Conservation (phyloP, 176 grass and related monocot species). For the Tillandsia fasciculata region DNA sequence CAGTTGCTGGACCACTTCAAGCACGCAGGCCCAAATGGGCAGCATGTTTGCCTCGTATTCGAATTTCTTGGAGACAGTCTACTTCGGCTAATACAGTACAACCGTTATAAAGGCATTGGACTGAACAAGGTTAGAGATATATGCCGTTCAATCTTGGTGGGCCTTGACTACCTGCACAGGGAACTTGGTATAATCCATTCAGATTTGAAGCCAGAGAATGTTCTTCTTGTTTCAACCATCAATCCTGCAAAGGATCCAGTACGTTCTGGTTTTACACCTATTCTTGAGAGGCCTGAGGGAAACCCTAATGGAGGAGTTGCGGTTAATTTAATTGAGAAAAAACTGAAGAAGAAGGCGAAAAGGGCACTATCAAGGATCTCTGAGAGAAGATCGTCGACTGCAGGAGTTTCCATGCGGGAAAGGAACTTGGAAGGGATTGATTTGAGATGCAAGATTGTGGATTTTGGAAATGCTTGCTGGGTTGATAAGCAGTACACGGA, state of each 20-base stretch:
- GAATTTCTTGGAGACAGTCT: conserved; percentile 98
- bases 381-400: conserved; percentile 59
- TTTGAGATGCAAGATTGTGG: conserved; percentile 90
- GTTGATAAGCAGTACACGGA: conserved; percentile 79
- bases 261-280: conserved; percentile 57
- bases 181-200: conserved; percentile 92
- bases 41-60: conserved; percentile 87
- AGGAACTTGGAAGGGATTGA: conserved; percentile 87
- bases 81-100: conserved; percentile 81
- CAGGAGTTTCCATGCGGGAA: conserved; percentile 31
- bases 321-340: conserved; percentile 71
- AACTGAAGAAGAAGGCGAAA: conserved; percentile 75
- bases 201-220: conserved; percentile 86
- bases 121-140: conserved; percentile 53
- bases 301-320: conserved; percentile 49
- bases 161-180: conserved; percentile 85
- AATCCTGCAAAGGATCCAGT: conserved; percentile 84
- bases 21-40: conserved; percentile 80
- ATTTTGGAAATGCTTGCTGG: conserved; percentile 98
- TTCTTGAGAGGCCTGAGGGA: conserved; percentile 76
- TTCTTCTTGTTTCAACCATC: conserved; percentile 83
- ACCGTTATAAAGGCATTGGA: conserved; percentile 89
- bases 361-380: conserved; percentile 83
- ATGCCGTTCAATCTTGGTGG: conserved; percentile 82
- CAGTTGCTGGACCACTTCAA: conserved; percentile 91